These are phyloP conservation scores for Arthrobotrys conoides DNA, from an alignment of 2,329 filamentous ascomycete species.

Conservation along the genomic window DNA sequence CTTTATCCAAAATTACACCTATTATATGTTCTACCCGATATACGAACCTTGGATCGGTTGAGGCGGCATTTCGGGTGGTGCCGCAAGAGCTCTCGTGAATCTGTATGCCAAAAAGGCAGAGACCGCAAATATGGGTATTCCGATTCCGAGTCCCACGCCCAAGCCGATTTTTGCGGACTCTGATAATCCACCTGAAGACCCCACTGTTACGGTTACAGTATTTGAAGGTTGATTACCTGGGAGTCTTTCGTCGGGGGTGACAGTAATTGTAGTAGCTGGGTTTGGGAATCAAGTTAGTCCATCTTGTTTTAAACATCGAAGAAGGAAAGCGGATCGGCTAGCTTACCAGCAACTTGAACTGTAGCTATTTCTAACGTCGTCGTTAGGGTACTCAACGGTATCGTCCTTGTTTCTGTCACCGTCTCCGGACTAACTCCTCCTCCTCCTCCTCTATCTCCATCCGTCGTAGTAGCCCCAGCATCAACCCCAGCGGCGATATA, in stretches of 20 bases:
- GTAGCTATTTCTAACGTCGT: constrained; percentile 23
- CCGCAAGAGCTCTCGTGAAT: not conserved
- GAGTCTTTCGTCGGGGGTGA: not conserved
- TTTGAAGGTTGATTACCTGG: not conserved
- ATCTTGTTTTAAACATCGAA: too few species aligned
- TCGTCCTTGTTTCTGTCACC: constrained; percentile 9
- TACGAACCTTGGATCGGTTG: constrained; percentile 34
- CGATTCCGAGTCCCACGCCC: constrained; percentile 29
- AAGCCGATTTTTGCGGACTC: constrained; percentile 24
- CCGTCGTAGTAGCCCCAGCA: not conserved
- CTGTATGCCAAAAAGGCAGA: not conserved
- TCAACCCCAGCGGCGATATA: not conserved
- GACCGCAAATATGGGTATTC: constrained; percentile 22
- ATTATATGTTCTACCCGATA: not conserved
- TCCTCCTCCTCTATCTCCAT: not conserved
- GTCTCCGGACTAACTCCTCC: constrained; percentile 1
- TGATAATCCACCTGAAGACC: constrained; percentile 10
- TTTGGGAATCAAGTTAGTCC: not conserved
- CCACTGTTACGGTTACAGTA: not conserved
- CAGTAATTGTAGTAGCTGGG: constrained; percentile 17
- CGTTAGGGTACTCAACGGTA: constrained; percentile 19
- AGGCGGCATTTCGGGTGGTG: constrained; percentile 36
- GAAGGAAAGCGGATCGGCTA: not conserved
- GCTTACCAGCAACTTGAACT: constrained; percentile 17
- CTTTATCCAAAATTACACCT: not conserved